Percentiles rank a stretch among this genome's conserved stretches.
Evolutionary conservation across 1,139 yeast genomes (phyloP).

Genomic region (Scheffersomyces cryptocercus): DNA sequence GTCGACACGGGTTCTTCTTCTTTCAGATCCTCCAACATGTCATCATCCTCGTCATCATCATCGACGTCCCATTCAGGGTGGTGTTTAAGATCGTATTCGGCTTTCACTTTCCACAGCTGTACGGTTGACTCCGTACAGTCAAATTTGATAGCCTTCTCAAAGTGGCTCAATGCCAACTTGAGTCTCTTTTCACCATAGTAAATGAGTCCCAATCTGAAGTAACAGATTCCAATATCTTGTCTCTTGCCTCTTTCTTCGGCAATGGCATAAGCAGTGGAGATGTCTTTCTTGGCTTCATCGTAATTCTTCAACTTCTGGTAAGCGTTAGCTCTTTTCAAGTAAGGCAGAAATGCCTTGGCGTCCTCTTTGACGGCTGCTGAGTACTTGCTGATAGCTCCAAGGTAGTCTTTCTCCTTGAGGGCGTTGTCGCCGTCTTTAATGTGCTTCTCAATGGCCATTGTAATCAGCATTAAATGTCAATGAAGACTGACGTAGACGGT

Average conservation of each 20-base stretch:
- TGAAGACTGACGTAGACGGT: no score
- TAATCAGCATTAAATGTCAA: neutral
- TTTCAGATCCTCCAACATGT: neutral
- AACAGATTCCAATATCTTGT: constrained; percentile 55
- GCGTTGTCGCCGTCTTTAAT: constrained; percentile 39
- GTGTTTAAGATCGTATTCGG: constrained; percentile 33
- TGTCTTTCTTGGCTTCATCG: constrained; percentile 52
- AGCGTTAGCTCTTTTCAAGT: constrained; percentile 56
- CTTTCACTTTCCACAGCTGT: constrained; percentile 53
- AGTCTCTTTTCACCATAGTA: constrained; percentile 48
- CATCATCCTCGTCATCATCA: constrained; percentile 8
- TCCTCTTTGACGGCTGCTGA: constrained; percentile 35
- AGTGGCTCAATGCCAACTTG: constrained; percentile 47
- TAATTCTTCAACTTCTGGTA: constrained; percentile 53
- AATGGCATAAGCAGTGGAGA: constrained; percentile 54
- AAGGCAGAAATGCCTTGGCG: constrained; percentile 53
- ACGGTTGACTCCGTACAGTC: constrained; percentile 50
- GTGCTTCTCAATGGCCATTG: constrained; percentile 42
- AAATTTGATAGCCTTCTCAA: constrained; percentile 50
- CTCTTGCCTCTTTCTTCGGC: constrained; percentile 56
- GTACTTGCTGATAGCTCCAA: constrained; percentile 36
- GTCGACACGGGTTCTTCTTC: constrained; percentile 7
- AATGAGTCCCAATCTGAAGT: constrained; percentile 59
- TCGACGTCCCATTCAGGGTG: constrained; percentile 16
- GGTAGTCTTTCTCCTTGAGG: constrained; percentile 30